Percentiles rank a stretch among this genome's conserved stretches.
Conservation (phyloP, 495 filamentous ascomycete genomes). For the Penicillium lagena region DNA sequence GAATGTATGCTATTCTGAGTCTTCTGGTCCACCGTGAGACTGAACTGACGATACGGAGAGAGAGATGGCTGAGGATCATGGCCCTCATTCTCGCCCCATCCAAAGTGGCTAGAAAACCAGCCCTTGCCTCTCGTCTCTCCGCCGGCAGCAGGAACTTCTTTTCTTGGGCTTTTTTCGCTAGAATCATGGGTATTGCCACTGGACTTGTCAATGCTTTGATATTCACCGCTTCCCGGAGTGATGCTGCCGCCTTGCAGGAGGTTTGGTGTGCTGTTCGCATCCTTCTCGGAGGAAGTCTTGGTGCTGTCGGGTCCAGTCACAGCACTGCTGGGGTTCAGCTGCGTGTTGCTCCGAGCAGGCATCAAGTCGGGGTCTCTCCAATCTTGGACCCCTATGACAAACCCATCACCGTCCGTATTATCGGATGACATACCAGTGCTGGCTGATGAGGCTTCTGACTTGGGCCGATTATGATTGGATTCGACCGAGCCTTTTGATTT, state of each 20-base stretch:
- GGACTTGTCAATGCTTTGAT: constrained; percentile 36
- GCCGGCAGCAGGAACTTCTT: neutral
- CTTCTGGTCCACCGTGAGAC: constrained; percentile 5
- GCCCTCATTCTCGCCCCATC: constrained; percentile 18
- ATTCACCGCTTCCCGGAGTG: constrained; percentile 74
- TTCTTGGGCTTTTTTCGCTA: constrained; percentile 2
- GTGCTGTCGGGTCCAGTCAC: constrained; percentile 12
- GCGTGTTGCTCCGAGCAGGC: constrained; percentile 24
- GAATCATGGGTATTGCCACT: constrained; percentile 12
- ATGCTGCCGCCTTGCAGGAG: constrained; percentile 61
- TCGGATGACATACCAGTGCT: constrained; percentile 13
- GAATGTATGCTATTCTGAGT: constrained; percentile 4
- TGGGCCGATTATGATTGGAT: constrained; percentile 4
- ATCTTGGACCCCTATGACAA: constrained; percentile 88
- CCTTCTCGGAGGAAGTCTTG: constrained; percentile 21
- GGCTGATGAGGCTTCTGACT: constrained; percentile 5
- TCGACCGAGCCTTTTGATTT: constrained; percentile 6
- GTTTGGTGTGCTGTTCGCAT: constrained; percentile 28
- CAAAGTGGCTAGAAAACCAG: constrained; percentile 35
- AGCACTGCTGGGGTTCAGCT: constrained; percentile 19
- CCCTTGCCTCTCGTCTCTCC: constrained; percentile 8
- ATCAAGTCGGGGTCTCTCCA: constrained; percentile 85
- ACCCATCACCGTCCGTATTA: constrained; percentile 52
- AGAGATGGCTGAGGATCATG: constrained; percentile 7
- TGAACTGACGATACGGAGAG: constrained; percentile 1